Conservation (phyloP, 495 filamentous ascomycete species). For the Neurospora tetraspora region DNA sequence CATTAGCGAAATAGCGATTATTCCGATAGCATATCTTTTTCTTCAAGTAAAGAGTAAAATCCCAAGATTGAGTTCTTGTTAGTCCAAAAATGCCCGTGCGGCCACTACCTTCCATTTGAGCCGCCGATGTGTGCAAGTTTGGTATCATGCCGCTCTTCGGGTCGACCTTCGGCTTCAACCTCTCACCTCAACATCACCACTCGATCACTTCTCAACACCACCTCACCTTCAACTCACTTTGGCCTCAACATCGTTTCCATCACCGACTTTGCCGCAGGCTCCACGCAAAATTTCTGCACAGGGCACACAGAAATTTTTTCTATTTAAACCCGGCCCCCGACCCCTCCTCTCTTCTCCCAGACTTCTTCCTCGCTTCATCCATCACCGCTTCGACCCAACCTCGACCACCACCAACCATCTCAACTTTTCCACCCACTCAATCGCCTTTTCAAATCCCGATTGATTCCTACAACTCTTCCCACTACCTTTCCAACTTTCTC, state of each 20-base stretch:
- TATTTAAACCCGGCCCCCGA: neutral
- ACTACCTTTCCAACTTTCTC: neutral
- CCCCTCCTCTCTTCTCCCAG: neutral
- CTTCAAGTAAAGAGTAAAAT: neutral
- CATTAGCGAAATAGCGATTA: neutral
- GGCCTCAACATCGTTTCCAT: neutral
- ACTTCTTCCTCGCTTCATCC: neutral
- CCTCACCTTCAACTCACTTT: neutral
- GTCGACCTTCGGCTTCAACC: neutral
- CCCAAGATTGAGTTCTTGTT: neutral
- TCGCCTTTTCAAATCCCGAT: neutral
- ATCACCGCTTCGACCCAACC: neutral
- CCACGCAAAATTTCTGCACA: neutral
- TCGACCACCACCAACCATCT: neutral
- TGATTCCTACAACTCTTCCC: neutral
- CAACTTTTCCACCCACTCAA: neutral
- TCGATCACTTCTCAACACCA: neutral
- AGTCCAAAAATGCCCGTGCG: neutral
- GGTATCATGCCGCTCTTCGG: neutral
- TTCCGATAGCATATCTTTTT: neutral
- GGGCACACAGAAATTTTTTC: neutral
- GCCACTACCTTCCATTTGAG: neutral
- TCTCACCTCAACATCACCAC: neutral
- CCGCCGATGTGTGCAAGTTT: neutral
- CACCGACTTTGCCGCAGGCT: neutral